Percentiles rank a stretch among this genome's conserved stretches.
Evolutionary conservation across 139 green algal genomes (phyloP).

Genomic region (Volvox reticuliferus): DNA sequence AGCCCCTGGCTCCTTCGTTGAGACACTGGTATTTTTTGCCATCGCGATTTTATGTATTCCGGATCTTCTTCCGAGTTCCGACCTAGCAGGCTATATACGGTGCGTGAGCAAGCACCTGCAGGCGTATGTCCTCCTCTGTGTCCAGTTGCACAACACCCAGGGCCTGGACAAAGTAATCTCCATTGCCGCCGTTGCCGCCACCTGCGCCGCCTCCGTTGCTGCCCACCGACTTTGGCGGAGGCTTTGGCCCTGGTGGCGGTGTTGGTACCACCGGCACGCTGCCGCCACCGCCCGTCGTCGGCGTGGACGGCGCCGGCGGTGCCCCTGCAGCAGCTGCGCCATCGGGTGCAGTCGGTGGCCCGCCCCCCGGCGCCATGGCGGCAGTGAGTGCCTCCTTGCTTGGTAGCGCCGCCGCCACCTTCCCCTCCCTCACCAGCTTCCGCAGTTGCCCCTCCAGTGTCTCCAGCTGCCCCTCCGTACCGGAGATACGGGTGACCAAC

Average conservation of each 20-base stretch:
- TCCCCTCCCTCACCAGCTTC: conserved; percentile 30
- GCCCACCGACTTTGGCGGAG: neutral
- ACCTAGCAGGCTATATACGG: no score
- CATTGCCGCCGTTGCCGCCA: neutral
- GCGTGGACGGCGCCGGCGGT: conserved; percentile 29
- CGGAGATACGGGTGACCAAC: conserved; percentile 8
- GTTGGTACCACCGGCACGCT: conserved; percentile 1
- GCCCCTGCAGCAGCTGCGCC: no score
- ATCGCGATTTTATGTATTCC: no score
- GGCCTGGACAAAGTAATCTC: conserved; percentile 29
- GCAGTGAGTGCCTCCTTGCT: conserved; percentile 19
- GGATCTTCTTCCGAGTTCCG: no score
- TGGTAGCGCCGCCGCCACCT: neutral
- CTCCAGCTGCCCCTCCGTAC: conserved; percentile 30
- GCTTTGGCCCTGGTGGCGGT: conserved; percentile 8
- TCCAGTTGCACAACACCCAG: conserved; percentile 47
- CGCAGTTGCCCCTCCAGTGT: conserved; percentile 17
- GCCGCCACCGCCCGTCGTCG: neutral
- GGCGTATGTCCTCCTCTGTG: conserved; percentile 37
- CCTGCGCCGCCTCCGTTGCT: neutral
- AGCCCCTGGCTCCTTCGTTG: no score
- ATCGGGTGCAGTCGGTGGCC: no score
- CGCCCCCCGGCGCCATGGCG: neutral
- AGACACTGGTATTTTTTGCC: no score
- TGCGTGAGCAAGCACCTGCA: conserved; percentile 12